These are phyloP conservation scores for Fraxinus pennsylvanica DNA, from an alignment of 257 asterid genomes.

Conservation along the genomic window DNA sequence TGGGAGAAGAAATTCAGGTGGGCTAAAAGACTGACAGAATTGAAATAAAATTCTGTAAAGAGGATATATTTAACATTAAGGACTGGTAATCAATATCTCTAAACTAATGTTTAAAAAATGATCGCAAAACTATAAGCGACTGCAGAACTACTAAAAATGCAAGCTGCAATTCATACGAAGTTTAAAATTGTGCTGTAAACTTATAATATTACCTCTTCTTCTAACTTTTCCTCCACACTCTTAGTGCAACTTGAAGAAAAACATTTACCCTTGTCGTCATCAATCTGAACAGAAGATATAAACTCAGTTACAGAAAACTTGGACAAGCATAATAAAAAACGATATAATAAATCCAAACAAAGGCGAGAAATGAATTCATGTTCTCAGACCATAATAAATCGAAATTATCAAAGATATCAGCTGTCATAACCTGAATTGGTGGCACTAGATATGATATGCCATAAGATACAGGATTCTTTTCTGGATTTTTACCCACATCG, in stretches of 20 bases:
- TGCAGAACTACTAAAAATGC: slow-evolving; percentile 3
- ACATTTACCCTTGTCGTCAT: slow-evolving; percentile 72
- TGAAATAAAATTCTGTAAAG: not conserved
- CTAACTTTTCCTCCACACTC: slow-evolving; percentile 69
- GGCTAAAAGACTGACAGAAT: not conserved
- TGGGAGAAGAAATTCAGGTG: not conserved
- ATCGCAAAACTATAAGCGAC: not conserved
- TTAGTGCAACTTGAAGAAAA: slow-evolving; percentile 56
- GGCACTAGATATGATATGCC: slow-evolving; percentile 72
- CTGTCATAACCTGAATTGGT: slow-evolving; percentile 64
- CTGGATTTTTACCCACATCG: slow-evolving; percentile 59
- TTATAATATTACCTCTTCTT: slow-evolving; percentile 65
- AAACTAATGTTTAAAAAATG: slow-evolving; percentile 3
- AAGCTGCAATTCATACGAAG: slow-evolving; percentile 10
- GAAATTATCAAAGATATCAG: slow-evolving; percentile 29
- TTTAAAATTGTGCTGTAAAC: slow-evolving; percentile 14
- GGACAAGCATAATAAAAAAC: not conserved
- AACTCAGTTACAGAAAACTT: slow-evolving; percentile 23
- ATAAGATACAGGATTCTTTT: slow-evolving; percentile 70
- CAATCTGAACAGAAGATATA: slow-evolving; percentile 46
- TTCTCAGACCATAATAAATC: not conserved
- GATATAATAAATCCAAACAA: slow-evolving; percentile 14
- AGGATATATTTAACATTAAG: not conserved
- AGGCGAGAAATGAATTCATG: not conserved
- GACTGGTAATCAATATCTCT: slow-evolving; percentile 3